Percentiles rank a stretch among this genome's conserved stretches.
Conservation (phyloP, 2,329 filamentous ascomycete genomes). For the Aspergillus phoenicis region DNA sequence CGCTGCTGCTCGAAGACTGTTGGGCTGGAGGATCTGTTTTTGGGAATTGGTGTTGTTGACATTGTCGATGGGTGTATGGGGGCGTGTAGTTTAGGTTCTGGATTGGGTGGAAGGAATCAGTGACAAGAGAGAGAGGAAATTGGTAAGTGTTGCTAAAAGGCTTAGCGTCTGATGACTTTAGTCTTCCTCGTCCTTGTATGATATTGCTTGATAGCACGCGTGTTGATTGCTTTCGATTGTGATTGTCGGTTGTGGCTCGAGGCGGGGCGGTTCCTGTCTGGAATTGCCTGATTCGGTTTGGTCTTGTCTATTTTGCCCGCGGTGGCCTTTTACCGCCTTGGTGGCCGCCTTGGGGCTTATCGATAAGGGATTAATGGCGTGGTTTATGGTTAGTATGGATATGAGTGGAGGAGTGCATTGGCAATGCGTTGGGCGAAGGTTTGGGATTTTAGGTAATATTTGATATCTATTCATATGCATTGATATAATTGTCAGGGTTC, state of each 20-base stretch:
- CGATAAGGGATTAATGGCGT: background rate
- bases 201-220: background rate
- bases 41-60: conserved; percentile 21
- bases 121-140: too few relatives aligned
- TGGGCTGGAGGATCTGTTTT: conserved; percentile 26
- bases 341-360: background rate
- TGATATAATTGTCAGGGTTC: too few relatives aligned
- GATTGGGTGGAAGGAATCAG: too few relatives aligned
- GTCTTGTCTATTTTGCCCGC: background rate
- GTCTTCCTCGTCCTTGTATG: background rate
- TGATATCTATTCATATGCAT: too few relatives aligned
- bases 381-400: too few relatives aligned
- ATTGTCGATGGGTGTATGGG: conserved; percentile 9
- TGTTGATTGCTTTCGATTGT: conserved; percentile 15
- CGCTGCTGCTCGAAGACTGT: conserved; percentile 49
- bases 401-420: background rate
- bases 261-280: conserved; percentile 12
- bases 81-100: background rate
- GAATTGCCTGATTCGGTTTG: conserved; percentile 1
- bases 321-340: background rate
- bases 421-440: background rate
- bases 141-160: background rate
- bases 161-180: background rate
- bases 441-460: background rate
- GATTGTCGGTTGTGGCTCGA: conserved; percentile 4